These are phyloP conservation scores for Parastagonospora avenae DNA, from an alignment of 2,329 filamentous ascomycete species.

Conservation along the genomic window DNA sequence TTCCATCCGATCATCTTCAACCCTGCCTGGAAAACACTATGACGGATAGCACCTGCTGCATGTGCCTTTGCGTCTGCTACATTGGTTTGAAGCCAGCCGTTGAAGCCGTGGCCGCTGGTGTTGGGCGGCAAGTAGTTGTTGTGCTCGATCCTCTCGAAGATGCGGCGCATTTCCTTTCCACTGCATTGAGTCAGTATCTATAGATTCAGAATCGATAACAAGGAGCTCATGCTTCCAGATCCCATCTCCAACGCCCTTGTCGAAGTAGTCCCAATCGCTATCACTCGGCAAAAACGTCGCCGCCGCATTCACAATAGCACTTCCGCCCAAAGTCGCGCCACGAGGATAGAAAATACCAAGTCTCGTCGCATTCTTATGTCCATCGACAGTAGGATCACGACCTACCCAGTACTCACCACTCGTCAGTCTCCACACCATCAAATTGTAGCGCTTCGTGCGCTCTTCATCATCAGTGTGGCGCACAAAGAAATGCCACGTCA, in stretches of 20 bases:
- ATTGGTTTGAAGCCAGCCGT: conserved; percentile 24
- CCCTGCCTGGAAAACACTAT: conserved; percentile 16
- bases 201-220: neutral
- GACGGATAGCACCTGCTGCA: conserved; percentile 3
- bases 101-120: conserved; percentile 25
- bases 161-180: conserved; percentile 18
- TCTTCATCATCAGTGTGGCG: conserved; percentile 60
- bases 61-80: conserved; percentile 13
- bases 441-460: conserved; percentile 55
- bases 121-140: conserved; percentile 21
- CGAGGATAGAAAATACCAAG: conserved; percentile 25
- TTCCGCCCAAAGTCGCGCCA: conserved; percentile 22
- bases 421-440: conserved; percentile 18
- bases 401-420: conserved; percentile 26
- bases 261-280: conserved; percentile 26
- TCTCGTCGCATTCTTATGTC: conserved; percentile 44
- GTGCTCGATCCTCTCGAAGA: conserved; percentile 23
- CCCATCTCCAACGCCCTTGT: conserved; percentile 18
- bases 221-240: conserved; percentile 15
- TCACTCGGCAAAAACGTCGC: conserved; percentile 20
- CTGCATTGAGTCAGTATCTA: conserved; percentile 7
- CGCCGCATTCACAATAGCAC: conserved; percentile 22
- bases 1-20: conserved; percentile 21
- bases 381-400: conserved; percentile 12
- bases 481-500: conserved; percentile 66